phyloP scores from a whole-genome alignment of 192 early-diverging fungal species.

The Jimgerdemannia lactiflua region DNA sequence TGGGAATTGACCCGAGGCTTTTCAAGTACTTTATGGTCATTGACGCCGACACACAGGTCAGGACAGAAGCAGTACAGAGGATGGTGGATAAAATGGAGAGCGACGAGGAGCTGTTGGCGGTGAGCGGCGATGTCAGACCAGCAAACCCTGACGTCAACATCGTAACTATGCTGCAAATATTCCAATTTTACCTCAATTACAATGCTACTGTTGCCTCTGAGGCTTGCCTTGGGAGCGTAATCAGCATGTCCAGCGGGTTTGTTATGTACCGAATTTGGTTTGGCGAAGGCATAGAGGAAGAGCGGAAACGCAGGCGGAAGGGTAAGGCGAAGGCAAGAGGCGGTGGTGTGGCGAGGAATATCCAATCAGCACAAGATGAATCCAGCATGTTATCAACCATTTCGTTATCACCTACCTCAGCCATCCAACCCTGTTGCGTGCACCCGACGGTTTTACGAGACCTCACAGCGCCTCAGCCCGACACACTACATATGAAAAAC shows the following conservation, averaged over 20 bases:
- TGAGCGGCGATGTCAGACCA: conserved; percentile 66
- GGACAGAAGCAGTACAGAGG: conserved; percentile 44
- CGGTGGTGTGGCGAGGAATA: too few species aligned
- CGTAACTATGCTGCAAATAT: conserved; percentile 62
- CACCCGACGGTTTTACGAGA: conserved; percentile 35
- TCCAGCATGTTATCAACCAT: neutral
- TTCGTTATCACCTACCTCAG: conserved; percentile 14
- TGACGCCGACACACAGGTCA: conserved; percentile 66
- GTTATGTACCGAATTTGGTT: conserved; percentile 69
- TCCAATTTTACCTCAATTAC: conserved; percentile 62
- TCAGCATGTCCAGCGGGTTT: conserved; percentile 62
- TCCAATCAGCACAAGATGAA: neutral
- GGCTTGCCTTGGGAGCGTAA: conserved; percentile 61
- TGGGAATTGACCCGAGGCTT: conserved; percentile 57
- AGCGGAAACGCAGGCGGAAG: too few species aligned
- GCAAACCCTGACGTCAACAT: conserved; percentile 62
- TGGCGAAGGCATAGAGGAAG: conserved; percentile 5
- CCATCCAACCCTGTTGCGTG: conserved; percentile 25
- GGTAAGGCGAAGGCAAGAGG: too few species aligned
- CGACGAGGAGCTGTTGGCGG: conserved; percentile 56
- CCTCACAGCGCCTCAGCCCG: conserved; percentile 18
- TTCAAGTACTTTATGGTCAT: conserved; percentile 67
- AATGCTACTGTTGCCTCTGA: conserved; percentile 64
- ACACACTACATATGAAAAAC: conserved; percentile 35
- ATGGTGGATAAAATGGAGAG: conserved; percentile 54